A percentile compares a stretch with the other conserved stretches of the same genome.
Conservation (phyloP, 257 asterid species). For the Plantago elongata region DNA sequence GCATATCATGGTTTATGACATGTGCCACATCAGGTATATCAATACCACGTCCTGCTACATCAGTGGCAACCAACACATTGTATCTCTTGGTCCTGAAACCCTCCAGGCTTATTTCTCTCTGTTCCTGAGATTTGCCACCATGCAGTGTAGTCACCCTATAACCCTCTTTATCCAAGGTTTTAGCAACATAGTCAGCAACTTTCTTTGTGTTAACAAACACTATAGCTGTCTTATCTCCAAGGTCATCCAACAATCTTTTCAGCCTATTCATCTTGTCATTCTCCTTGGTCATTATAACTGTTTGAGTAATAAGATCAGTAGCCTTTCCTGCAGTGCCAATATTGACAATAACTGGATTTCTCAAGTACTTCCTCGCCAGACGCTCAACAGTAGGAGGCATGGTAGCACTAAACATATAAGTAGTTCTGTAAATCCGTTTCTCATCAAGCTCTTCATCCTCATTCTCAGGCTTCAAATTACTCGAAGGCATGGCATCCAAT, state of each 20-base stretch:
- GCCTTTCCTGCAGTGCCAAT: slow-evolving; percentile 62
- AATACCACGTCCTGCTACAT: slow-evolving; percentile 63
- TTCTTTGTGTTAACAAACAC: slow-evolving; percentile 51
- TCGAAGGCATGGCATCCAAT: slow-evolving; percentile 58
- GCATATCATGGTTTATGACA: slow-evolving; percentile 57
- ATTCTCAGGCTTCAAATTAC: slow-evolving; percentile 57
- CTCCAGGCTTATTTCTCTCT: slow-evolving; percentile 52
- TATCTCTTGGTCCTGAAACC: slow-evolving; percentile 53
- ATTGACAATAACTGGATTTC: slow-evolving; percentile 60
- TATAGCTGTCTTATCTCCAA: slow-evolving; percentile 52
- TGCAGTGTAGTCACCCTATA: slow-evolving; percentile 54
- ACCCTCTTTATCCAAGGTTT: slow-evolving; percentile 36
- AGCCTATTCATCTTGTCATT: slow-evolving; percentile 42
- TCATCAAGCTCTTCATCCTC: slow-evolving; percentile 63
- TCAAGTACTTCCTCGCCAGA: slow-evolving; percentile 49
- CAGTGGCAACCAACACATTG: slow-evolving; percentile 57
- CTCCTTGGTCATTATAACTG: slow-evolving; percentile 49
- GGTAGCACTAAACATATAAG: slow-evolving; percentile 60
- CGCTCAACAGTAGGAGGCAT: slow-evolving; percentile 64
- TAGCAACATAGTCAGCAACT: slow-evolving; percentile 49
- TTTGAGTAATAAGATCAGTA: slow-evolving; percentile 44
- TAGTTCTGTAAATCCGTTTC: slow-evolving; percentile 49
- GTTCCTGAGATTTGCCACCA: slow-evolving; percentile 60
- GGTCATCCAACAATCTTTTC: slow-evolving; percentile 44
- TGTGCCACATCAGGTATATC: slow-evolving; percentile 67